Conservation (phyloP, 768 basidiomycete genomes). For the Tephrocybe sp. region DNA sequence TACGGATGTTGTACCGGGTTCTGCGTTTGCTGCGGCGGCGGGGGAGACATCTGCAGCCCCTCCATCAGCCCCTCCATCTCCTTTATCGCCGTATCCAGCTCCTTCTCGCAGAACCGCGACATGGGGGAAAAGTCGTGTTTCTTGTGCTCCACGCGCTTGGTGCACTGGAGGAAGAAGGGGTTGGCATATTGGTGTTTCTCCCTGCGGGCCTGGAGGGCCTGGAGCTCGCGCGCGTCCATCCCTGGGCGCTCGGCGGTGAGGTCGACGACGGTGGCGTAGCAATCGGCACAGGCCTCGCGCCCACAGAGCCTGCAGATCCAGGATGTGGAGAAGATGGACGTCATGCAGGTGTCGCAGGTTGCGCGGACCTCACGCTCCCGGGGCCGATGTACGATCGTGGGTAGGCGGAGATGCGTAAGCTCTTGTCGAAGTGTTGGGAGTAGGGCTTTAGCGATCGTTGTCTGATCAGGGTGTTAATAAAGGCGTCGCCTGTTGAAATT, state of each 20-base stretch:
- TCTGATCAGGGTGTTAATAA: slow-evolving; percentile 32
- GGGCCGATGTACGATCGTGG: slow-evolving; percentile 66
- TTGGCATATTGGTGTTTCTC: slow-evolving; percentile 66
- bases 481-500: slow-evolving; percentile 3
- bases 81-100: slow-evolving; percentile 62
- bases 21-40: not conserved
- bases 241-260: slow-evolving; percentile 55
- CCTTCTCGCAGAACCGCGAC: slow-evolving; percentile 67
- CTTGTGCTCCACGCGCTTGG: slow-evolving; percentile 68
- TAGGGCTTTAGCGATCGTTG: slow-evolving; percentile 66
- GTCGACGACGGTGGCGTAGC: slow-evolving; percentile 68
- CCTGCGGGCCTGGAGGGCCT: slow-evolving; percentile 48
- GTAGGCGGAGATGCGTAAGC: slow-evolving; percentile 54
- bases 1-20: not conserved
- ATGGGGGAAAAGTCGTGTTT: slow-evolving; percentile 74
- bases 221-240: slow-evolving; percentile 47
- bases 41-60: no score
- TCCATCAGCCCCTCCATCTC: slow-evolving; percentile 64
- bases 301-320: slow-evolving; percentile 94
- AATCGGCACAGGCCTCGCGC: slow-evolving; percentile 86
- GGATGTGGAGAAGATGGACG: slow-evolving; percentile 85
- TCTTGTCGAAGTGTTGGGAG: slow-evolving; percentile 68
- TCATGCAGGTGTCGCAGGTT: slow-evolving; percentile 92
- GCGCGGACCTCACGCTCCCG: slow-evolving; percentile 82
- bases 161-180: slow-evolving; percentile 75